Evolutionary conservation across 1,284 basidiomycete species (phyloP).

Genomic region (Marasmius oreades): DNA sequence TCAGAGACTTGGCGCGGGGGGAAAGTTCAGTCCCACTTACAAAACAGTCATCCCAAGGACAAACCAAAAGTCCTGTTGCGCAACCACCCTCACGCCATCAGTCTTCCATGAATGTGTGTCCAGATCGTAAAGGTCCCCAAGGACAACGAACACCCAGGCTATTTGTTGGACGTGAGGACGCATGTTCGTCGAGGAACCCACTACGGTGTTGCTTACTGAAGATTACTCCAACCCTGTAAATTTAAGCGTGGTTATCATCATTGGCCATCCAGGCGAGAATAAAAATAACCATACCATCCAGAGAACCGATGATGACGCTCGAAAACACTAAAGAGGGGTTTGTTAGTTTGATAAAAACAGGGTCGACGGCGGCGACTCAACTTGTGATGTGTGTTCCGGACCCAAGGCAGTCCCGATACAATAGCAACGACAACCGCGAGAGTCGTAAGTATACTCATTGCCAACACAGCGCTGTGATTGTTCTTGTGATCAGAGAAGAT

Average conservation of each 20-base stretch:
- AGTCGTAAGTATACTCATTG: constrained; percentile 57
- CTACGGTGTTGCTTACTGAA: background rate
- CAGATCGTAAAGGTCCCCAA: constrained; percentile 58
- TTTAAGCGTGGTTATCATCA: constrained; percentile 36
- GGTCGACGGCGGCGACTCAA: too few species aligned
- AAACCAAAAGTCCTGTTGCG: constrained; percentile 75
- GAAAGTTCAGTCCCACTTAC: constrained; percentile 35
- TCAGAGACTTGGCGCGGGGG: too few species aligned
- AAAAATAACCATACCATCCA: constrained; percentile 63
- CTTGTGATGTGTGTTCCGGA: constrained; percentile 77
- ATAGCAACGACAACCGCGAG: constrained; percentile 51
- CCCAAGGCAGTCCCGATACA: constrained; percentile 65
- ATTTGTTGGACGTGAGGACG: background rate
- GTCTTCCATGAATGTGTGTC: constrained; percentile 51
- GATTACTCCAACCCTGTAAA: background rate
- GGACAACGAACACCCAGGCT: constrained; percentile 60
- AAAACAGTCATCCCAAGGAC: constrained; percentile 52
- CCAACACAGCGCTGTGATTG: constrained; percentile 52
- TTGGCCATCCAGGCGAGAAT: constrained; percentile 40
- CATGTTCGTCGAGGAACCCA: background rate
- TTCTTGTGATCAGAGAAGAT: constrained; percentile 44
- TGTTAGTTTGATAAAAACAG: too few species aligned
- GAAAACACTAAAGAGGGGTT: constrained; percentile 46
- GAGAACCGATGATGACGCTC: constrained; percentile 75
- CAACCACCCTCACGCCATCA: constrained; percentile 49